Evolutionary conservation across 305 asterid species (phyloP), one percentile per base, ranked within the genome.

Genomic region (Lippia alba): DNA sequence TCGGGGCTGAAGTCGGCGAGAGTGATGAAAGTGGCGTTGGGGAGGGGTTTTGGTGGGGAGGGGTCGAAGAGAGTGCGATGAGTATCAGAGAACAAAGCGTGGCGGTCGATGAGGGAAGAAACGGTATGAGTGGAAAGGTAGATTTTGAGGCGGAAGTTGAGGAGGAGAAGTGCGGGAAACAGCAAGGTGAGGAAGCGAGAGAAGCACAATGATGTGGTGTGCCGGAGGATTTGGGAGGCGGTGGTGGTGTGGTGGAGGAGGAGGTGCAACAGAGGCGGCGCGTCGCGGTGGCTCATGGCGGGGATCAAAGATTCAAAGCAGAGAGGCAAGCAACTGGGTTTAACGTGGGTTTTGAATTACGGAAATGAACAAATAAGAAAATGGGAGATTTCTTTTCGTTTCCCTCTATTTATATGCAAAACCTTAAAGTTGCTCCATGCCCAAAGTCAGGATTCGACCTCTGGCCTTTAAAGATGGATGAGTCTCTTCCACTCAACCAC

Each of bases 101-200:
- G 82, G 14, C 62, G 65, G 69, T 87, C 89, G 41, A 85, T 74
- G 66, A 83, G 78, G 24, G 93, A 79, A 69, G 83, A 78, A 76
- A 87, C 84, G 72, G 79, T 81, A 66, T 70, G 77, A 69, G 89
- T 69, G 16, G 81, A 82, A 67, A 64, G 75, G 70, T 81, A 79
- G 41, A 81, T 82, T 70, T 85, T 87, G 76, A 78, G 83, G 72
- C 81, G 93, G 72, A 87, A 85, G 71, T 83, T 72, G 72, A 87
- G 78, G 71, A 87, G 63, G 72, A 87, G 75, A 32, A 83, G 66
- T 40, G 85, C 67, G 72, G 85, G 74, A 76, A 85, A 75, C 41
- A 87, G 66, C 66, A 85, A 82, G 34, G 83, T 76, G 39, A 78
- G 34, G 53, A 82, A 78, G 57, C 83, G 81, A 5, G 91, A 67